Evolutionary conservation across 2,329 filamentous ascomycete species (phyloP).

Genomic region (Fusarium sp.): DNA sequence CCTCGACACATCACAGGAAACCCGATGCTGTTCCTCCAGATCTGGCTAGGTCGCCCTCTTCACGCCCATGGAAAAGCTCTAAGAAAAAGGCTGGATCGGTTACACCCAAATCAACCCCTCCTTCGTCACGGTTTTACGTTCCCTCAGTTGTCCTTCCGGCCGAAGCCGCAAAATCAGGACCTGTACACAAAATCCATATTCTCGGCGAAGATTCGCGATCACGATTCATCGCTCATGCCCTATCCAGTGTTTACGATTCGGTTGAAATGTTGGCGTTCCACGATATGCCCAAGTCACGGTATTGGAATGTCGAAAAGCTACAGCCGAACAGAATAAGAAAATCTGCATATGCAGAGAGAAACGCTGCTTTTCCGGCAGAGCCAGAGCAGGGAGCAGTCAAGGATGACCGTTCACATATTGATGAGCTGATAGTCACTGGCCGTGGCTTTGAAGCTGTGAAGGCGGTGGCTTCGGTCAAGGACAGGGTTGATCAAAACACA

Average conservation of each 20-base stretch:
- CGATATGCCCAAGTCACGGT: constrained; percentile 43
- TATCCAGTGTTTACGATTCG: constrained; percentile 56
- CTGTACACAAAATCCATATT: constrained; percentile 55
- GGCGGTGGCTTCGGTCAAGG: constrained; percentile 68
- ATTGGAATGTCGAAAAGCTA: constrained; percentile 47
- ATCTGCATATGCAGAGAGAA: constrained; percentile 36
- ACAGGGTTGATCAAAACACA: constrained; percentile 74
- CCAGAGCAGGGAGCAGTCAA: constrained; percentile 4
- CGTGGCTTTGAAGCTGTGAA: constrained; percentile 63
- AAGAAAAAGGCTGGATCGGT: constrained; percentile 17
- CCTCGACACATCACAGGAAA: constrained; percentile 40
- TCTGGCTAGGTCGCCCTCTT: constrained; percentile 21
- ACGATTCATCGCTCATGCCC: constrained; percentile 55
- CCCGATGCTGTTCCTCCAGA: constrained; percentile 40
- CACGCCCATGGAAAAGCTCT: constrained; percentile 39
- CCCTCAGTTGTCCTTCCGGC: constrained; percentile 53
- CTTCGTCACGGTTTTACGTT: constrained; percentile 47
- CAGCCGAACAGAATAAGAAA: constrained; percentile 35
- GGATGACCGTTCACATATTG: constrained; percentile 63
- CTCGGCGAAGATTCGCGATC: constrained; percentile 56
- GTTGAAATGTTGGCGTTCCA: constrained; percentile 51
- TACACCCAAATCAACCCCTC: constrained; percentile 24
- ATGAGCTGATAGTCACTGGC: constrained; percentile 76
- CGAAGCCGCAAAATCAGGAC: constrained; percentile 48
- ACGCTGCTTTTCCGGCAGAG: constrained; percentile 28